Conservation (phyloP, 176 grass and related monocot genomes). For the Coix lacrymajobi region DNA sequence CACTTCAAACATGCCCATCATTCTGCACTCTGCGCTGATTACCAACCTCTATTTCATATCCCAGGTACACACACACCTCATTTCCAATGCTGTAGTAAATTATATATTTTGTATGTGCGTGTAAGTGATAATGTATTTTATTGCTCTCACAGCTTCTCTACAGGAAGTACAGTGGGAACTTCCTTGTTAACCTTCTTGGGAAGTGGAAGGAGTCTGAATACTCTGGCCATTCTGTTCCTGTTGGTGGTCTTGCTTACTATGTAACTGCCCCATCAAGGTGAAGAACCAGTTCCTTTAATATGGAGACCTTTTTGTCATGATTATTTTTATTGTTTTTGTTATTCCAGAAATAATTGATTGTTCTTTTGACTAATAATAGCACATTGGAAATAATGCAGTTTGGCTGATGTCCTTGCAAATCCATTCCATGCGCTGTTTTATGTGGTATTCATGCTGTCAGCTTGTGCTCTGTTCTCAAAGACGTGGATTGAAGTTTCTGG, state of each 20-base stretch:
- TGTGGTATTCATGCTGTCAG: conserved; percentile 80
- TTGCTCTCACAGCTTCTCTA: conserved; percentile 63
- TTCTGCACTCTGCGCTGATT: conserved; percentile 87
- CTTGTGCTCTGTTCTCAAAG: conserved; percentile 88
- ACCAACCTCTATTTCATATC: conserved; percentile 97
- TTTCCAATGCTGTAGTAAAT: not conserved
- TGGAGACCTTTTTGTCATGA: not conserved
- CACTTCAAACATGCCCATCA: conserved; percentile 98
- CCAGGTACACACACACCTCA: conserved; percentile 40
- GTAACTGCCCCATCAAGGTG: conserved; percentile 98
- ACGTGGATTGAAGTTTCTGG: conserved; percentile 96
- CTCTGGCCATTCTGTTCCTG: conserved; percentile 74
- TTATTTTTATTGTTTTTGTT: not conserved
- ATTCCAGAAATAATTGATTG: not conserved
- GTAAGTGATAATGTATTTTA: conserved; percentile 17
- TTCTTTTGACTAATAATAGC: conserved; percentile 23
- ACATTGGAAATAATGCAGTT: conserved; percentile 39
- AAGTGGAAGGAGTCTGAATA: conserved; percentile 97
- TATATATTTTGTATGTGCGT: not conserved
- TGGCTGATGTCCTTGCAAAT: conserved; percentile 85
- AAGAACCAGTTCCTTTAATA: conserved; percentile 3
- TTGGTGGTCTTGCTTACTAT: conserved; percentile 94
- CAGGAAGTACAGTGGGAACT: conserved; percentile 90
- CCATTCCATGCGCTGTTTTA: conserved; percentile 95
- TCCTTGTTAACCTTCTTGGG: conserved; percentile 81